Conservation (phyloP, 73 alveolate genomes). For the Urostyla sp. region DNA sequence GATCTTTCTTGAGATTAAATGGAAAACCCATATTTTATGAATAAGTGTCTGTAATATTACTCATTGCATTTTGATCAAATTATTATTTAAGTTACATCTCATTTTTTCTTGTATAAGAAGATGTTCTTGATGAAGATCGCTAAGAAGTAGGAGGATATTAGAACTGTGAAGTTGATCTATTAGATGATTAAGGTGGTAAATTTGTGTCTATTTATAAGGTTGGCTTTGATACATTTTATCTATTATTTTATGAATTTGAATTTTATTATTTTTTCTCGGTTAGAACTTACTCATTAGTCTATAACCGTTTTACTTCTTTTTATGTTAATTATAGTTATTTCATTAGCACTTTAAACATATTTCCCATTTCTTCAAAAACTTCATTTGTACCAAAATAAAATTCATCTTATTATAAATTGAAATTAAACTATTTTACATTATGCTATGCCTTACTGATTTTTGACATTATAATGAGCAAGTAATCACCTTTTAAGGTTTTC, state of each 20-base stretch:
- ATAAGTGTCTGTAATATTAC: neutral
- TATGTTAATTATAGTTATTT: constrained; percentile 1
- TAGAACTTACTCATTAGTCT: neutral
- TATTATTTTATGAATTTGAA: neutral
- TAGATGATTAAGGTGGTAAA: neutral
- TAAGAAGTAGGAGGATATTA: neutral
- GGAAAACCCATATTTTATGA: neutral
- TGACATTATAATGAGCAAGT: neutral
- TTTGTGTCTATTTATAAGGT: neutral
- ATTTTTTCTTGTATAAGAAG: neutral
- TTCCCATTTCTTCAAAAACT: neutral
- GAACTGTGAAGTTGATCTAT: neutral
- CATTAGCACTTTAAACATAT: neutral
- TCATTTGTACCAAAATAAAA: neutral
- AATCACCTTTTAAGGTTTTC: constrained; percentile 47
- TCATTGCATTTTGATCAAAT: constrained; percentile 1
- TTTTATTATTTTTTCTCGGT: neutral
- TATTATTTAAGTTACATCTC: neutral
- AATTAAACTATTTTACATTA: neutral
- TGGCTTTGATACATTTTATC: neutral
- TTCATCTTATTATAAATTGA: neutral
- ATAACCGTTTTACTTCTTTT: neutral
- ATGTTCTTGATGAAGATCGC: neutral
- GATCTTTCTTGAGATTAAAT: neutral
- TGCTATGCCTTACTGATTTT: neutral